Base-by-base conservation (phyloP, 2,329 filamentous ascomycete genomes). In the Exophiala sp. region DNA sequence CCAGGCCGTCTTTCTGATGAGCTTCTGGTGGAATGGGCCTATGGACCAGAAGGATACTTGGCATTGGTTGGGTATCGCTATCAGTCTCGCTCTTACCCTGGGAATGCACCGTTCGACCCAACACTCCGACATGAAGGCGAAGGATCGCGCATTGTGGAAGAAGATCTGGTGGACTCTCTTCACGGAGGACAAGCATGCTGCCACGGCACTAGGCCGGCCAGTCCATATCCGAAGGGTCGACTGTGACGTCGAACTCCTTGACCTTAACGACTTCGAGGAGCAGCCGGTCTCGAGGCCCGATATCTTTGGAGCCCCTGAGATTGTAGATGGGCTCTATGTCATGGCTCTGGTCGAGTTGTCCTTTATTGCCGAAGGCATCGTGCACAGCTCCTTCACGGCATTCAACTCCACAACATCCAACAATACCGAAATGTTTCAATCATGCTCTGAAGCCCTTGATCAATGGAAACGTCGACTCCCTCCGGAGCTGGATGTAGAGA, bases 11-110 rank as follows among this genome's bases (percentile, higher is more conserved):
- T 62, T 64, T 42, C 46, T 64, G 5, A 59, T 64, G 38, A 59
- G 54, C 32, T 60, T 62, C 43, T 64, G 62, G 58, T 63, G 62
- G 61, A 57, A 56, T 38, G 56, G 59, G 3, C 55, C 55, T 5
- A 58, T 45, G 21, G 62, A 63, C 29, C 55, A 45, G 45, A 71
- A 71, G 49, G 68, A 71, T 52, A 66, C 67, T 12, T 66, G 68
- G 48, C 65, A 72, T 52, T 72, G 69, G 69, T 62, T 72, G 9
- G 66, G 68, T 5, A 53, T 60, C 40, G 55, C 58, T 1, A 53
- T 55, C 35, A 53, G 52, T 24, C 49, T 60, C 3, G 58, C 58
- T n/a, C 43, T 53, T 18, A 53, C 55, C 2, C 50, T 60, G 1
- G 55, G 58, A 20, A 60, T 60, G 58, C 58, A 60, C 32, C 48